phyloP scores from a whole-genome alignment of 371 early-diverging fungal species.

The Rhizopus microsporus region DNA sequence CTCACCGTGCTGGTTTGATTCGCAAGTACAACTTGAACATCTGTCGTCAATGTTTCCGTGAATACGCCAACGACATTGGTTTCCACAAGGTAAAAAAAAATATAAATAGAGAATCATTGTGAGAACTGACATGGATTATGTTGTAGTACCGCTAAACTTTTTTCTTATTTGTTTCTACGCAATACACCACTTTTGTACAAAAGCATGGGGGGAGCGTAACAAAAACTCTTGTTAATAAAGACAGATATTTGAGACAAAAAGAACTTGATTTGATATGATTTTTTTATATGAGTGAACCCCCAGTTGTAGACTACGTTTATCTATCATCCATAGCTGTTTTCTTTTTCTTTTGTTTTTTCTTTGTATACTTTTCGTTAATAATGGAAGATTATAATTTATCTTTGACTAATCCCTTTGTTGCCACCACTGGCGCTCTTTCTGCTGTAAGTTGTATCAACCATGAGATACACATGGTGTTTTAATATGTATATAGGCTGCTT shows the following conservation, averaged over 20 bases:
- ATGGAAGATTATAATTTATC: constrained; percentile 15
- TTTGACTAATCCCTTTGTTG: constrained; percentile 18
- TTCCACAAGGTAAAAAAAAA: constrained; percentile 29
- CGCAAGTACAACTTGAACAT: constrained; percentile 99
- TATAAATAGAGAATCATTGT: not conserved
- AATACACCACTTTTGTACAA: not conserved
- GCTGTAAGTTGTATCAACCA: constrained; percentile 1
- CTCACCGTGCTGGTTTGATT: constrained; percentile 99
- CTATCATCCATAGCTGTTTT: not conserved
- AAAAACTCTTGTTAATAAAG: not conserved
- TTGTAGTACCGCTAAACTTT: constrained; percentile 20
- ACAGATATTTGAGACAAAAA: constrained; percentile 4
- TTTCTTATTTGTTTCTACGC: not conserved
- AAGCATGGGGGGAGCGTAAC: not conserved
- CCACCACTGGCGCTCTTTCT: constrained; percentile 13
- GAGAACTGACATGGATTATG: not conserved
- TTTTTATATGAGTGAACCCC: constrained; percentile 14
- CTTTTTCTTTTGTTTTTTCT: constrained; percentile 8
- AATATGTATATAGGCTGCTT: constrained; percentile 49
- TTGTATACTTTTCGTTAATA: constrained; percentile 1
- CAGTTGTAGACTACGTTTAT: constrained; percentile 2
- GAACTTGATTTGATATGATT: constrained; percentile 7
- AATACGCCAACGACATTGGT: constrained; percentile 98
- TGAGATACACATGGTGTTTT: no score
- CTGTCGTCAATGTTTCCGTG: constrained; percentile 99